Conservation (phyloP, 2,329 filamentous ascomycete genomes). For the Calonectria hawksworthii region DNA sequence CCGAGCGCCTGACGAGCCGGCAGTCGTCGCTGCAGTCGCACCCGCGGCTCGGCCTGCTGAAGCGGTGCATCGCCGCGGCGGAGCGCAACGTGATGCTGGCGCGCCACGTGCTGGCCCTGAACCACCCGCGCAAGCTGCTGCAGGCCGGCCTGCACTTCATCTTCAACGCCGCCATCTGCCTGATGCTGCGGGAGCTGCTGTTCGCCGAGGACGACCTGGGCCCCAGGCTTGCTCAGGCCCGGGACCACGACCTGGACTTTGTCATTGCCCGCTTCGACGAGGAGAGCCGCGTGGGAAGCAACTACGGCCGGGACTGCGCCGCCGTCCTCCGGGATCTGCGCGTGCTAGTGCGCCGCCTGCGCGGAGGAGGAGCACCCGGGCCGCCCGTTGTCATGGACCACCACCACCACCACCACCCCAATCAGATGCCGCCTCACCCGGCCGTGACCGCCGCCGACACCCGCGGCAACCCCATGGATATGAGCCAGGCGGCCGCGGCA, state of each 20-base stretch:
- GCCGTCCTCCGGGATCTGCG: conserved; percentile 56
- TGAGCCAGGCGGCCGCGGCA: conserved; percentile 23
- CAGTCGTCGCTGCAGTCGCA: conserved; percentile 40
- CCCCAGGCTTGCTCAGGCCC: conserved; percentile 41
- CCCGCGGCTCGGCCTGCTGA: conserved; percentile 49
- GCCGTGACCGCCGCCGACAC: conserved; percentile 10
- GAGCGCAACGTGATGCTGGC: conserved; percentile 61
- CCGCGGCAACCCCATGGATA: conserved; percentile 29
- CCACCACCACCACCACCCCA: background rate
- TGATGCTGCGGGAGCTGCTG: conserved; percentile 62
- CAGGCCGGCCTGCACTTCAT: conserved; percentile 62
- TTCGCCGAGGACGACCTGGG: conserved; percentile 46
- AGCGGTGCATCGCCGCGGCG: conserved; percentile 59
- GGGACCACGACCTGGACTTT: conserved; percentile 53
- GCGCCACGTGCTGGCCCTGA: conserved; percentile 54
- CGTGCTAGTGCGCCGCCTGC: conserved; percentile 53
- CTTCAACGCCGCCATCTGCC: conserved; percentile 64
- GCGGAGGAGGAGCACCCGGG: conserved; percentile 28
- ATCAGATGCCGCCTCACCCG: conserved; percentile 32
- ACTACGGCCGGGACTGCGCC: conserved; percentile 55
- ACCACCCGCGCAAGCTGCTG: conserved; percentile 56
- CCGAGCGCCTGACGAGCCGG: conserved; percentile 54
- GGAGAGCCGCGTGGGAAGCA: conserved; percentile 55
- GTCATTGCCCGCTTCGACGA: conserved; percentile 58
- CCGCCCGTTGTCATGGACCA: background rate